These are phyloP conservation scores for Pelargonium fulgidum DNA, from an alignment of 441 rosid species.

Conservation along the genomic window DNA sequence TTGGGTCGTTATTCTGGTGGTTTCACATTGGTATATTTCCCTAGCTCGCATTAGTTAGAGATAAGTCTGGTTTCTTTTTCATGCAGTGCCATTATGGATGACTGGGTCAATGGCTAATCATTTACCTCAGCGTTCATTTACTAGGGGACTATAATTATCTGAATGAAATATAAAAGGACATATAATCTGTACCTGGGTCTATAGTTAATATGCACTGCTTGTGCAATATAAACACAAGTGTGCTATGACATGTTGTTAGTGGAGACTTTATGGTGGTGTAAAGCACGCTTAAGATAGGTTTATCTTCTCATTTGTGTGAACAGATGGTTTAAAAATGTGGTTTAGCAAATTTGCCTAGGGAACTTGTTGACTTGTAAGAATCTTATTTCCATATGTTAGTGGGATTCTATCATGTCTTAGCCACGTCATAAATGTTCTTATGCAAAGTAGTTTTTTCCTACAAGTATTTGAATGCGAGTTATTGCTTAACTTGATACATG, in stretches of 20 bases:
- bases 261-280: not conserved
- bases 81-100: conserved; percentile 1
- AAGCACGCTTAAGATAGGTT: not conserved
- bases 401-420: not conserved
- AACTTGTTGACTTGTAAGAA: not conserved
- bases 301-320: not conserved
- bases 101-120: not conserved
- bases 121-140: not conserved
- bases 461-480: too few species aligned
- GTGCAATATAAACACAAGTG: not conserved
- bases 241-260: not conserved
- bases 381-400: not conserved
- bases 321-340: not conserved
- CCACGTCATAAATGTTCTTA: not conserved
- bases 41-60: not conserved
- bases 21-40: not conserved
- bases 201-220: not conserved
- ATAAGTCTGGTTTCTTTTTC: not conserved
- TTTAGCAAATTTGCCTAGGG: not conserved
- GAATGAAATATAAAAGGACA: not conserved
- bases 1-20: not conserved
- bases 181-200: too few species aligned
- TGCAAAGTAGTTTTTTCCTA: too few species aligned
- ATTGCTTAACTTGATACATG: not conserved
- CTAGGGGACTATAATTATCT: not conserved